phyloP scores from a whole-genome alignment of 192 early-diverging fungal species.

The Entomortierella beljakovae region DNA sequence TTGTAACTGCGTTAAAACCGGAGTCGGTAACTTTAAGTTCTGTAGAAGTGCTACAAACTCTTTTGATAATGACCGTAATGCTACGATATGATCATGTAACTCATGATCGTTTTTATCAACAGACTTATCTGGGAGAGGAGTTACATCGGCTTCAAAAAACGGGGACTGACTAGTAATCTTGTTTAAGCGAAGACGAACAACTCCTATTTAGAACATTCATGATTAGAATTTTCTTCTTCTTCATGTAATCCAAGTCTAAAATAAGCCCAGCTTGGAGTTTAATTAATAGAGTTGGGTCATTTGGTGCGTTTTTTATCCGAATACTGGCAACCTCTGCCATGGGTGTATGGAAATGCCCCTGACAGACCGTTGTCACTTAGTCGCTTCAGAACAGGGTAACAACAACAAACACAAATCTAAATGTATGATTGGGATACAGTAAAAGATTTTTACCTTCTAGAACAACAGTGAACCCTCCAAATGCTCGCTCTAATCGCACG shows the following conservation, averaged over 20 bases:
- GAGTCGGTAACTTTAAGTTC: constrained; percentile 74
- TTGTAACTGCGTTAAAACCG: constrained; percentile 69
- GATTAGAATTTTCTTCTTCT: no score
- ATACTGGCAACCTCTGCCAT: no score
- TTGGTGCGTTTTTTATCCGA: no score
- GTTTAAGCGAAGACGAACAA: constrained; percentile 70
- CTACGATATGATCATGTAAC: constrained; percentile 61
- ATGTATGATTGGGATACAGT: no score
- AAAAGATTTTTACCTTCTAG: constrained; percentile 67
- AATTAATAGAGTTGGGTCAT: no score
- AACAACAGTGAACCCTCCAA: constrained; percentile 69
- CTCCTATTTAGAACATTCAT: no score
- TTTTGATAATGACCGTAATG: constrained; percentile 62
- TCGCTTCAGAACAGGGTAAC: no score
- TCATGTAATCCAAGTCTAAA: no score
- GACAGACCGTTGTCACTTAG: no score
- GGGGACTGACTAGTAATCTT: constrained; percentile 55
- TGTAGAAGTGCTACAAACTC: constrained; percentile 63
- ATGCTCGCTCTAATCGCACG: constrained; percentile 66
- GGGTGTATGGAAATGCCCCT: no score
- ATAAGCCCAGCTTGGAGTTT: no score
- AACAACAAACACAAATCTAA: no score
- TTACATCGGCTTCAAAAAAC: constrained; percentile 67
- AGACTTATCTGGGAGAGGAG: constrained; percentile 55
- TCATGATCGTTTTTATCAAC: constrained; percentile 66